These are phyloP conservation scores for Paraphaeosphaeria sporulosa DNA, from an alignment of 2,329 filamentous ascomycete genomes.

Conservation along the genomic window DNA sequence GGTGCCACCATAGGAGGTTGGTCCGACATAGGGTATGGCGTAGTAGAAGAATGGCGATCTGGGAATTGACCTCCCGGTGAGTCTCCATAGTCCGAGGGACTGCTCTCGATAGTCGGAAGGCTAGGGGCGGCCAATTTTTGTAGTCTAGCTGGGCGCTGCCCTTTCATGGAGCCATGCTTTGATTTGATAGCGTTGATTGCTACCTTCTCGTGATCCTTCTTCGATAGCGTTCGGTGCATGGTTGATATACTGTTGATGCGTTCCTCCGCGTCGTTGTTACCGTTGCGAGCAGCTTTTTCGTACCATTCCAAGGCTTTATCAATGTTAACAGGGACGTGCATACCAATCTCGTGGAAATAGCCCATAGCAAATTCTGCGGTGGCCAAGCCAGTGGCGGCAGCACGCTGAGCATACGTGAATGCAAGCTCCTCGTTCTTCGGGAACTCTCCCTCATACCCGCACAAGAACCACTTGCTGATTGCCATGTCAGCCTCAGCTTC, in stretches of 20 bases:
- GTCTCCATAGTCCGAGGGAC: conserved; percentile 44
- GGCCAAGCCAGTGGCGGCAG: conserved; percentile 79
- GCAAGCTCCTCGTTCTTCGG: conserved; percentile 95
- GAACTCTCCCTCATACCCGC: conserved; percentile 90
- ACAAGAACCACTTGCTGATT: conserved; percentile 98
- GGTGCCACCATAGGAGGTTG: conserved; percentile 48
- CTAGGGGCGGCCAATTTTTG: conserved; percentile 45
- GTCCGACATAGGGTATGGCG: conserved; percentile 55
- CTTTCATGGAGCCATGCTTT: conserved; percentile 60
- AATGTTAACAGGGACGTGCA: conserved; percentile 84
- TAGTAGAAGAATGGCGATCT: conserved; percentile 44
- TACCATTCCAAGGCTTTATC: conserved; percentile 90
- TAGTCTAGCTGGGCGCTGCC: conserved; percentile 55
- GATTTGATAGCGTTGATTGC: conserved; percentile 84
- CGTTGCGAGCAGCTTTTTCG: conserved; percentile 83
- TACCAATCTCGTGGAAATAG: conserved; percentile 97
- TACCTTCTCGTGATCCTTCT: conserved; percentile 90
- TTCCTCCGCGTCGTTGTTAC: conserved; percentile 85
- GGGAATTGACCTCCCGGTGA: conserved; percentile 37
- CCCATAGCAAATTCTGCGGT: conserved; percentile 97
- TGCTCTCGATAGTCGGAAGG: conserved; percentile 52
- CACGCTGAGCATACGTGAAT: conserved; percentile 87
- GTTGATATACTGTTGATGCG: conserved; percentile 85
- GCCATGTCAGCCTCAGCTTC: conserved; percentile 94
- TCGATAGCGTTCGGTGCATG: conserved; percentile 78